Evolutionary conservation across 257 asterid species (phyloP).

Genomic region (Agastache rugosa): DNA sequence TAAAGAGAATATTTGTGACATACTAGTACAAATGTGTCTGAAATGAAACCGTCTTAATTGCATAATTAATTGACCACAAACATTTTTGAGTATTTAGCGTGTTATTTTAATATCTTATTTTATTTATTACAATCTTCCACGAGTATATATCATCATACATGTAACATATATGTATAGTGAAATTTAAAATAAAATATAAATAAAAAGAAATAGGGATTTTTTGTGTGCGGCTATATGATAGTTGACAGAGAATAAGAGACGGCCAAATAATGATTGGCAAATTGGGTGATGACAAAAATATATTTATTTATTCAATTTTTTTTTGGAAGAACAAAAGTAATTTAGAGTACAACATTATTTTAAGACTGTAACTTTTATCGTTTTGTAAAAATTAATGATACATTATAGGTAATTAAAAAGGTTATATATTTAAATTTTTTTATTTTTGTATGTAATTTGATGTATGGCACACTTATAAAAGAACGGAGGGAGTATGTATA

Average conservation of each 20-base stretch:
- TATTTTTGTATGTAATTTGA: too few relatives aligned
- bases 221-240: background rate
- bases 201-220: background rate
- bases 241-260: background rate
- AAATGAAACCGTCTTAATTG: background rate
- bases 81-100: background rate
- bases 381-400: too few relatives aligned
- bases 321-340: background rate
- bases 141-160: too few relatives aligned
- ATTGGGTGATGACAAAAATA: background rate
- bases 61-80: background rate
- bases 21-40: conserved; percentile 21
- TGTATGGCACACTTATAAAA: too few relatives aligned
- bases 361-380: too few relatives aligned
- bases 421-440: too few relatives aligned
- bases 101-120: background rate
- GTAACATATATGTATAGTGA: too few relatives aligned
- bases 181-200: too few relatives aligned
- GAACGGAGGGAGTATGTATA: too few relatives aligned
- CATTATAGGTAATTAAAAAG: too few relatives aligned
- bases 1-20: background rate
- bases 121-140: background rate
- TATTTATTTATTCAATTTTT: background rate
- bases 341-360: too few relatives aligned
- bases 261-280: background rate